These are phyloP conservation scores for Trametes hirsuta DNA, from an alignment of 1,284 basidiomycete species.

Conservation along the genomic window DNA sequence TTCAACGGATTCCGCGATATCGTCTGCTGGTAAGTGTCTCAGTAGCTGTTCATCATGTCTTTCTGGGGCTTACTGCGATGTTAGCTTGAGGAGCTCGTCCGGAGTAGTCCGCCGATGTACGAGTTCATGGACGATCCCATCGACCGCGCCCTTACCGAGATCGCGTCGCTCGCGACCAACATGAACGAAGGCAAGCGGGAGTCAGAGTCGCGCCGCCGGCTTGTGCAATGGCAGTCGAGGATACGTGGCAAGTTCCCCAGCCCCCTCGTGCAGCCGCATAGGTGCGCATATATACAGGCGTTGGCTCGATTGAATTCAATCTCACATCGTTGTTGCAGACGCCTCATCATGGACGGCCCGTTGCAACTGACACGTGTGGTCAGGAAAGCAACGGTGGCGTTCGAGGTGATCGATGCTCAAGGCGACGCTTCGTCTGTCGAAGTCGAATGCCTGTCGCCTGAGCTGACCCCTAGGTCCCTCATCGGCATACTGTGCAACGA, in stretches of 20 bases:
- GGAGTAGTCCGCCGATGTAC: slow-evolving; percentile 79
- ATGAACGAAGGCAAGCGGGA: slow-evolving; percentile 99
- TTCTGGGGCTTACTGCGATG: slow-evolving; percentile 3
- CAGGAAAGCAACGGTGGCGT: slow-evolving; percentile 84
- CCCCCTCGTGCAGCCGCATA: slow-evolving; percentile 96
- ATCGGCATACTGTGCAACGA: slow-evolving; percentile 91
- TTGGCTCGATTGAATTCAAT: not conserved
- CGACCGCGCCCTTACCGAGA: slow-evolving; percentile 83
- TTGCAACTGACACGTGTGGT: slow-evolving; percentile 87
- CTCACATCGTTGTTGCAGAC: slow-evolving; percentile 46
- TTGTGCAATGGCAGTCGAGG: slow-evolving; percentile 91
- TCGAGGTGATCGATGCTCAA: slow-evolving; percentile 78
- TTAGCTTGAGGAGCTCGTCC: slow-evolving; percentile 82
- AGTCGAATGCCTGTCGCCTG: slow-evolving; percentile 87
- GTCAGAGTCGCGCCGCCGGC: slow-evolving; percentile 84
- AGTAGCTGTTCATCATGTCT: not conserved
- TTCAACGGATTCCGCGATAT: slow-evolving; percentile 97
- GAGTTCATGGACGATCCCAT: slow-evolving; percentile 82
- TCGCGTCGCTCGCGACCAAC: slow-evolving; percentile 84
- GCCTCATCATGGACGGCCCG: slow-evolving; percentile 86
- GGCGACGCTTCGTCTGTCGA: slow-evolving; percentile 82
- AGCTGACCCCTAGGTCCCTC: slow-evolving; percentile 74
- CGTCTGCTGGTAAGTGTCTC: slow-evolving; percentile 73
- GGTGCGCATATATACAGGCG: slow-evolving; percentile 45
- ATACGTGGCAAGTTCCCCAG: slow-evolving; percentile 93